Conservation (phyloP, 2,329 filamentous ascomycete species). For the Ophiosphaerella herpotricha region DNA sequence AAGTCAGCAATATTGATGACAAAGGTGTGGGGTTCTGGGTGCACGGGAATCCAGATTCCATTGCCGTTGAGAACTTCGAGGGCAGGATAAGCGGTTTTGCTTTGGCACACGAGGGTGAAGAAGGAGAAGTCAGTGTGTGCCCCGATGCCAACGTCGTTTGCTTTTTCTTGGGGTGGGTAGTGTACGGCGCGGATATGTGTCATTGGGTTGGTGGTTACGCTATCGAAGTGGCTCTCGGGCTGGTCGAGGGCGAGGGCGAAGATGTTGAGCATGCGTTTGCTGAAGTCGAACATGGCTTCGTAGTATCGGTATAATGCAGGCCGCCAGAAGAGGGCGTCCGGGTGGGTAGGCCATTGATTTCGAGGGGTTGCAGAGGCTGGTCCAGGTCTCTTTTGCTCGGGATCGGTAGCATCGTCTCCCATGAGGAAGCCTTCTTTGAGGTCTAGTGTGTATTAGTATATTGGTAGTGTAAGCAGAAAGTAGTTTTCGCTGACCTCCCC, state of each 20-base stretch:
- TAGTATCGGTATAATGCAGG: conserved; percentile 39
- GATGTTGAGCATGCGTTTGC: conserved; percentile 39
- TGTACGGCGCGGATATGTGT: conserved; percentile 50
- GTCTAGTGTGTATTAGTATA: conserved; percentile 18
- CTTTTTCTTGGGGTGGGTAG: conserved; percentile 45
- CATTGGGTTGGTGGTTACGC: conserved; percentile 47
- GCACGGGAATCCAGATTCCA: conserved; percentile 48
- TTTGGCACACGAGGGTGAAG: conserved; percentile 48
- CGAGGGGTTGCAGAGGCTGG: conserved; percentile 20
- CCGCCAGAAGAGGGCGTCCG: conserved; percentile 34
- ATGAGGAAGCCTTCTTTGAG: conserved; percentile 44
- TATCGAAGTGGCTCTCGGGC: conserved; percentile 47
- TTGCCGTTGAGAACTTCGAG: conserved; percentile 51
- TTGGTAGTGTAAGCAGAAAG: background rate
- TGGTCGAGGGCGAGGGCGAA: conserved; percentile 49
- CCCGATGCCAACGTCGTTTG: conserved; percentile 45
- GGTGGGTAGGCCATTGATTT: conserved; percentile 40
- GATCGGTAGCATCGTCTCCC: conserved; percentile 42
- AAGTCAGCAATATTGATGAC: conserved; percentile 51
- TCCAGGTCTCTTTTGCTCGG: conserved; percentile 31
- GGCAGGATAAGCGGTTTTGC: conserved; percentile 26
- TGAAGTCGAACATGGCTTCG: conserved; percentile 36
- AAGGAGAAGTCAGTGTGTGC: conserved; percentile 52
- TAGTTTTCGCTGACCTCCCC: conserved; percentile 29
- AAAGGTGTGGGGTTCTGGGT: conserved; percentile 41